Conservation (phyloP, 192 early-diverging fungal genomes). For the Mortierella claussenii region DNA sequence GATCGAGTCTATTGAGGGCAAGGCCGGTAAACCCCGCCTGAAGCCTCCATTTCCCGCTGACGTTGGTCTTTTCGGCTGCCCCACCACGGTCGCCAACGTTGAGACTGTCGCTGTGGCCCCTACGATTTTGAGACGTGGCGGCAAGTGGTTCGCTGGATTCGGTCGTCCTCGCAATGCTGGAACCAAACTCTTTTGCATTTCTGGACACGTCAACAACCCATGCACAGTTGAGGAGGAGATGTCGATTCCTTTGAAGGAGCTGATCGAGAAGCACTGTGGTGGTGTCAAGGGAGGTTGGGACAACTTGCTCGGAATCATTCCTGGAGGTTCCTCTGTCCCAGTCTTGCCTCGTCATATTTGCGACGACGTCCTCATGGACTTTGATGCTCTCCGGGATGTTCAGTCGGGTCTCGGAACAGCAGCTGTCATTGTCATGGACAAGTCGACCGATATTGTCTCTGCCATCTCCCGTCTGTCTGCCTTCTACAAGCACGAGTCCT, state of each 20-base stretch:
- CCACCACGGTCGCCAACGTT: slow-evolving; percentile 98
- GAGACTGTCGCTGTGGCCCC: slow-evolving; percentile 99
- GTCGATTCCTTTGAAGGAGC: slow-evolving; percentile 93
- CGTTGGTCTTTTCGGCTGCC: slow-evolving; percentile 97
- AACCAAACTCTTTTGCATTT: slow-evolving; percentile 98
- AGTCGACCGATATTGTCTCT: slow-evolving; percentile 89
- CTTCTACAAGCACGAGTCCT: slow-evolving; percentile 98
- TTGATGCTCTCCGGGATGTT: slow-evolving; percentile 95
- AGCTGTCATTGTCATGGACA: slow-evolving; percentile 34
- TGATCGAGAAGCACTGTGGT: slow-evolving; percentile 95
- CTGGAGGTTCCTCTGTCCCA: slow-evolving; percentile 96
- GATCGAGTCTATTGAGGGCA: slow-evolving; percentile 93
- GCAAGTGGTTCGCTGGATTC: slow-evolving; percentile 93
- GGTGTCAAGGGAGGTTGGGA: slow-evolving; percentile 99
- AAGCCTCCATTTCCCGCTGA: slow-evolving; percentile 99
- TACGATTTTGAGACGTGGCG: slow-evolving; percentile 86
- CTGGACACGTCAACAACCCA: slow-evolving; percentile 97
- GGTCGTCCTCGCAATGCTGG: slow-evolving; percentile 92
- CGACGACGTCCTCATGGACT: slow-evolving; percentile 97
- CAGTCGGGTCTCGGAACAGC: slow-evolving; percentile 73
- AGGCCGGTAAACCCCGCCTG: slow-evolving; percentile 96
- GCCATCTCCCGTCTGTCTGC: slow-evolving; percentile 92
- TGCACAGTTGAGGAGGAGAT: slow-evolving; percentile 99
- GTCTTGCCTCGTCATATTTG: slow-evolving; percentile 87
- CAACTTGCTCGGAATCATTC: slow-evolving; percentile 96